Evolutionary conservation across 2,329 filamentous ascomycete species (phyloP).

Genomic region (Dryadomyces sulphureus): DNA sequence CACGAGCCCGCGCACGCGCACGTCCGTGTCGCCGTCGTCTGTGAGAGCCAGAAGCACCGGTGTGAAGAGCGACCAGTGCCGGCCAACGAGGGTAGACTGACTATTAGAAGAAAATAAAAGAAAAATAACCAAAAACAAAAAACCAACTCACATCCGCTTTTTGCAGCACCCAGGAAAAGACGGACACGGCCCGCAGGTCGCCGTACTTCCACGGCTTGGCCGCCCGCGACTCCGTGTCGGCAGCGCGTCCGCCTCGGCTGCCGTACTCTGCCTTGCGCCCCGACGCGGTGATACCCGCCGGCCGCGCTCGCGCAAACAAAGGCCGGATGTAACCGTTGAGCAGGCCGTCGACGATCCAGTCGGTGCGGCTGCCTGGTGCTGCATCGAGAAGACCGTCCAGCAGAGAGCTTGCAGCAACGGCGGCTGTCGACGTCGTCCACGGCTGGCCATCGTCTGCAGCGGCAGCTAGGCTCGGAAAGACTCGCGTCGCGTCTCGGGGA

Average conservation of each 20-base stretch:
- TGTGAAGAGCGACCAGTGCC: conserved; percentile 52
- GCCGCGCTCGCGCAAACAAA: conserved; percentile 44
- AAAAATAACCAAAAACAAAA: neutral
- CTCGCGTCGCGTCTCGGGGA: conserved; percentile 8
- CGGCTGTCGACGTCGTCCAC: conserved; percentile 17
- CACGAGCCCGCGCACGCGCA: conserved; percentile 41
- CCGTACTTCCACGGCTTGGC: conserved; percentile 48
- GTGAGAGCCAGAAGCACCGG: conserved; percentile 55
- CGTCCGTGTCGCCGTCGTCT: conserved; percentile 42
- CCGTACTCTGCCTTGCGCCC: conserved; percentile 38
- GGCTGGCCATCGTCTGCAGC: conserved; percentile 15
- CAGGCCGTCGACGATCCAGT: conserved; percentile 38
- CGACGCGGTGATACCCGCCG: conserved; percentile 36
- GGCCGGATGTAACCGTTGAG: conserved; percentile 51
- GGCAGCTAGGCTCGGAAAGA: conserved; percentile 19
- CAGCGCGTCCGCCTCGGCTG: conserved; percentile 16
- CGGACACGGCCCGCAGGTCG: conserved; percentile 32
- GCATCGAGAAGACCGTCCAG: conserved; percentile 15
- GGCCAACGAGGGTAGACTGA: conserved; percentile 26
- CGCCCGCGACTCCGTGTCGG: conserved; percentile 20
- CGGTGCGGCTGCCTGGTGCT: neutral
- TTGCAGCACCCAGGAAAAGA: conserved; percentile 47
- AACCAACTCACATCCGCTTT: conserved; percentile 26
- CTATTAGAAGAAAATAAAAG: neutral
- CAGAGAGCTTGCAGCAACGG: conserved; percentile 17